Percentiles rank a stretch among this genome's conserved stretches.
Evolutionary conservation across 768 basidiomycete species (phyloP).

Genomic region (Leccinum arenicola): DNA sequence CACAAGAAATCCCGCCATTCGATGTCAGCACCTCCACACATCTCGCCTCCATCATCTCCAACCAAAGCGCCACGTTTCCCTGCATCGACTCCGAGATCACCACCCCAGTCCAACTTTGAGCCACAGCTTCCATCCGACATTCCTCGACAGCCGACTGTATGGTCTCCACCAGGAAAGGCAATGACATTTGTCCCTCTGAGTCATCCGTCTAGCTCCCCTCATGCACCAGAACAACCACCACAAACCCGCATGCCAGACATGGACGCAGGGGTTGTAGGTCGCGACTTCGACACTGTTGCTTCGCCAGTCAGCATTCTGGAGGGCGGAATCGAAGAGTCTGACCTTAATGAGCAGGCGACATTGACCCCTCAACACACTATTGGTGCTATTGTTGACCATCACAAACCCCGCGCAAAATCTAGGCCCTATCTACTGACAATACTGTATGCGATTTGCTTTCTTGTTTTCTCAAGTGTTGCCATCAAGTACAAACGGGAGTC

Average conservation of each 20-base stretch:
- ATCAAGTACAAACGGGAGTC: slow-evolving; percentile 66
- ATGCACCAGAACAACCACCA: slow-evolving; percentile 10
- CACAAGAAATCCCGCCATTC: slow-evolving; percentile 63
- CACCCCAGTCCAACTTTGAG: slow-evolving; percentile 55
- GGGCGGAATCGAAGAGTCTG: slow-evolving; percentile 14
- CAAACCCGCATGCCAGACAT: slow-evolving; percentile 5
- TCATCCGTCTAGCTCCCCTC: slow-evolving; percentile 19
- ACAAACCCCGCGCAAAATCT: slow-evolving; percentile 14
- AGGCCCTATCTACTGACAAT: slow-evolving; percentile 39
- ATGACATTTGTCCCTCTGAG: slow-evolving; percentile 13
- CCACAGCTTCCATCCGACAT: slow-evolving; percentile 46
- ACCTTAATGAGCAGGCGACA: slow-evolving; percentile 24
- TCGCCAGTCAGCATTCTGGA: slow-evolving; percentile 22
- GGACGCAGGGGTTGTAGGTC: slow-evolving; percentile 1
- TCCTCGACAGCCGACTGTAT: slow-evolving; percentile 28
- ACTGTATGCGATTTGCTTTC: slow-evolving; percentile 37
- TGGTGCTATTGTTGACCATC: slow-evolving; percentile 27
- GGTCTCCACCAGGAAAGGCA: slow-evolving; percentile 14
- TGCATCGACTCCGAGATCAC: slow-evolving; percentile 33
- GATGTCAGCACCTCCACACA: slow-evolving; percentile 66
- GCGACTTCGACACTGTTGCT: not conserved
- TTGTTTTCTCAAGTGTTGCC: slow-evolving; percentile 34
- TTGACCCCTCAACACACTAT: slow-evolving; percentile 40
- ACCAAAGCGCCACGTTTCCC: slow-evolving; percentile 25
- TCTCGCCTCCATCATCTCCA: slow-evolving; percentile 43